These are phyloP conservation scores for Podaxis pistillaris DNA, from an alignment of 768 basidiomycete genomes.

Conservation along the genomic window DNA sequence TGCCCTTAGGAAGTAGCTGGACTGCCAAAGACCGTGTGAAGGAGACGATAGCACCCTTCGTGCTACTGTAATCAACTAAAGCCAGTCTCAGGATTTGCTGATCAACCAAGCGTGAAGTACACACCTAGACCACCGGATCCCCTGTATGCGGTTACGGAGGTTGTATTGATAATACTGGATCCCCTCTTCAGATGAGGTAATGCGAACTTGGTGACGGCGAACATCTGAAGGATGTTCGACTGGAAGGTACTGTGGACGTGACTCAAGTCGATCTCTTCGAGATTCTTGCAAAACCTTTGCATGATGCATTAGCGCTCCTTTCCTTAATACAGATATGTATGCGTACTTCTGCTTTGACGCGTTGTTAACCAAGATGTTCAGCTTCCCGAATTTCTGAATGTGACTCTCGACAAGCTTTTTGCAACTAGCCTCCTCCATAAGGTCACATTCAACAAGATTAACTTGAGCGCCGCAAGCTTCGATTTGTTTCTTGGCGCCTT, in stretches of 20 bases:
- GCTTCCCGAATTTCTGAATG: conserved; percentile 38
- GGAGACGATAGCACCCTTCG: conserved; percentile 59
- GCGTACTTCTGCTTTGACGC: conserved; percentile 46
- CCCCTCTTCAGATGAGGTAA: conserved; percentile 61
- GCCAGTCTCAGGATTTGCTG: conserved; percentile 19
- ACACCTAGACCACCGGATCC: conserved; percentile 29
- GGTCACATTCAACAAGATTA: conserved; percentile 37
- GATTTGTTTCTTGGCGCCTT: conserved; percentile 45
- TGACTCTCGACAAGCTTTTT: conserved; percentile 48
- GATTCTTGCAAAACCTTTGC: conserved; percentile 37
- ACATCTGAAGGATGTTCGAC: conserved; percentile 59
- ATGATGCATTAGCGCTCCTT: conserved; percentile 3
- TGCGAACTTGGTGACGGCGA: conserved; percentile 53
- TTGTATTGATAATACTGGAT: conserved; percentile 58
- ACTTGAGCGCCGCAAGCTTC: conserved; percentile 38
- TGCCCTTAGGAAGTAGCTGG: conserved; percentile 54
- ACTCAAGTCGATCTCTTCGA: conserved; percentile 48
- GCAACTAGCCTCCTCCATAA: conserved; percentile 40
- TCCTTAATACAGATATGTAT: background rate
- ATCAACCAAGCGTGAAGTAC: conserved; percentile 11
- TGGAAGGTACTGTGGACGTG: conserved; percentile 55
- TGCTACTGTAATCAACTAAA: conserved; percentile 49
- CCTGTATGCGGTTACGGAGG: conserved; percentile 54
- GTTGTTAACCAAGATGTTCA: conserved; percentile 63
- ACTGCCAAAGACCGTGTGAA: conserved; percentile 56